These are phyloP conservation scores for Pythium sukuiense DNA, from an alignment of 352 stramenopile species.

Conservation along the genomic window DNA sequence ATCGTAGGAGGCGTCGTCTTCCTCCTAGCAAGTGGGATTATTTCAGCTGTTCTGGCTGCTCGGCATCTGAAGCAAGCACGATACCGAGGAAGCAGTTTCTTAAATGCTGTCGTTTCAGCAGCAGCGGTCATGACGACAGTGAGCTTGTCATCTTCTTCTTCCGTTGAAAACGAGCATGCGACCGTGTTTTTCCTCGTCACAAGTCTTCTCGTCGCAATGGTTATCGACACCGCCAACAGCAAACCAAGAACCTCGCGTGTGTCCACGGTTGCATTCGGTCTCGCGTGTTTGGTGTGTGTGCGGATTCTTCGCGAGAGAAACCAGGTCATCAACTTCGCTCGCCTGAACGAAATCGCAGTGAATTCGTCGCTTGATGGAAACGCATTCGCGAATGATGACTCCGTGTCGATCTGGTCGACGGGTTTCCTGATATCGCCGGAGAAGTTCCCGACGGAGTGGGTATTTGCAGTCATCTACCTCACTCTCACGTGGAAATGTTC, in stretches of 20 bases:
- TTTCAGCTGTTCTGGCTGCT: conserved; percentile 3
- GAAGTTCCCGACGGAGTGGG: conserved; percentile 30
- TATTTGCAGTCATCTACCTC: conserved; percentile 38
- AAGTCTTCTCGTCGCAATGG: conserved; percentile 39
- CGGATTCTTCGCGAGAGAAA: conserved; percentile 75
- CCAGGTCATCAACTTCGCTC: conserved; percentile 88
- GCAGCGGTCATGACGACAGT: conserved; percentile 43
- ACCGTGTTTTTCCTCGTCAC: conserved; percentile 77
- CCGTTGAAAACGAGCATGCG: conserved; percentile 90
- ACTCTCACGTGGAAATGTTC: conserved; percentile 32
- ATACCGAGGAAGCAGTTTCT: background rate
- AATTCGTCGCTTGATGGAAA: conserved; percentile 52
- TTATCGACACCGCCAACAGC: conserved; percentile 5
- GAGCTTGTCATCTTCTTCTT: conserved; percentile 78
- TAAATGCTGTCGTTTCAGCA: background rate
- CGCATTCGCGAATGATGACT: conserved; percentile 77
- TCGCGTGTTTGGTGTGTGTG: conserved; percentile 40
- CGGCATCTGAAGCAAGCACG: background rate
- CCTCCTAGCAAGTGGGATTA: conserved; percentile 34
- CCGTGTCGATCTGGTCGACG: conserved; percentile 79
- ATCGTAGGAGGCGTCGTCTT: conserved; percentile 42
- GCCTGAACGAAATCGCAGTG: conserved; percentile 60
- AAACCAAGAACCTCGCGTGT: background rate
- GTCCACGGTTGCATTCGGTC: conserved; percentile 25
- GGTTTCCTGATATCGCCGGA: conserved; percentile 39